These are phyloP conservation scores for Stevia rebaudiana DNA, from an alignment of 140 eudicot species.

Conservation along the genomic window DNA sequence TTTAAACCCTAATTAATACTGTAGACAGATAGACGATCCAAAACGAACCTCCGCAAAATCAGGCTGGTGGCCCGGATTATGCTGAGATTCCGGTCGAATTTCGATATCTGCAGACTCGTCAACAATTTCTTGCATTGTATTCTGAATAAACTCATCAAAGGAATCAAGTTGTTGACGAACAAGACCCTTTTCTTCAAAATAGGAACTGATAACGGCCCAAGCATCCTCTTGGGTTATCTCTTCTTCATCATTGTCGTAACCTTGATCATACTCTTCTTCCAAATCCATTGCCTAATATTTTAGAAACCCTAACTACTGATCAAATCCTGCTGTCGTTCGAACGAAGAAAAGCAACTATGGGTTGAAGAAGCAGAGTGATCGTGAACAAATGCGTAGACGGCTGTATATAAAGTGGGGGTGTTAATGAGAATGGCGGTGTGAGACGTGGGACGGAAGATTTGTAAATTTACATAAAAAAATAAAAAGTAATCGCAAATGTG, in stretches of 20 bases:
- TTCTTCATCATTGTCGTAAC: conserved; percentile 43
- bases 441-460: not conserved
- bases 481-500: not conserved
- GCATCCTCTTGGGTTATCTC: conserved; percentile 94
- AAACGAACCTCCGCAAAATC: conserved; percentile 80
- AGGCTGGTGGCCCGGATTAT: conserved; percentile 81
- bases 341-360: not conserved
- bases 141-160: conserved; percentile 90
- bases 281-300: conserved; percentile 30
- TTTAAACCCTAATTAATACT: conserved; percentile 8
- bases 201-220: conserved; percentile 70
- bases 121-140: conserved; percentile 93
- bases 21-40: not conserved
- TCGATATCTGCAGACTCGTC: conserved; percentile 90
- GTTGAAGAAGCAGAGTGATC: not conserved
- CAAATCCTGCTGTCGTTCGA: not conserved
- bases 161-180: conserved; percentile 92
- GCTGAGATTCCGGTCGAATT: conserved; percentile 96
- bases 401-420: not conserved
- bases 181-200: conserved; percentile 83
- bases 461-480: not conserved
- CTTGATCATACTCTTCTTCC: conserved; percentile 56
- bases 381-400: conserved; percentile 5
- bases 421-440: conserved; percentile 7
- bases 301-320: not conserved